A percentile compares a stretch with the other conserved stretches of the same genome.
phyloP scores from a whole-genome alignment of 2,329 filamentous ascomycete species.

The Pseudogymnoascus sp. region DNA sequence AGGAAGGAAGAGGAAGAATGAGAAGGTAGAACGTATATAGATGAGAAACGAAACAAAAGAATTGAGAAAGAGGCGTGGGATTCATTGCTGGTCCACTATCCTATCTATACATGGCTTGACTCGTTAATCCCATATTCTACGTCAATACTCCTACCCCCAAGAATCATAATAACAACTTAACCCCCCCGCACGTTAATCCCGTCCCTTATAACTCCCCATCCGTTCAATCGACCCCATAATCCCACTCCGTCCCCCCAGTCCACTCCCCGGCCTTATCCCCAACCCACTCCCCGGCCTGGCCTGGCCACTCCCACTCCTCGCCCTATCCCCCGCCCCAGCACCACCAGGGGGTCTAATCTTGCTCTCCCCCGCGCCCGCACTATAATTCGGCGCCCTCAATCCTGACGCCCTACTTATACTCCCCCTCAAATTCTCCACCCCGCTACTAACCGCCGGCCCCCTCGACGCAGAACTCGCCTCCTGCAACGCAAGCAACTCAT shows the following conservation, averaged over 20 bases:
- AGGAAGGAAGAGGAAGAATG: background rate
- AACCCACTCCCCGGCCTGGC: conserved; percentile 26
- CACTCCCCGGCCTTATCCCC: conserved; percentile 27
- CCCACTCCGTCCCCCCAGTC: conserved; percentile 48
- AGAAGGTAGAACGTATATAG: background rate
- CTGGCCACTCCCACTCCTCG: conserved; percentile 33
- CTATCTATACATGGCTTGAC: conserved; percentile 1
- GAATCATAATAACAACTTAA: background rate
- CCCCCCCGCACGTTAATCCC: conserved; percentile 8
- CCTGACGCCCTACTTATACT: conserved; percentile 50
- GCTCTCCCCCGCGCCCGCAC: conserved; percentile 34
- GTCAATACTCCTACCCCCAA: background rate
- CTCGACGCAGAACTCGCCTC: conserved; percentile 32
- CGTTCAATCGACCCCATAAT: conserved; percentile 82
- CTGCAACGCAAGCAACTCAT: conserved; percentile 73
- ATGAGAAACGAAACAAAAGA: background rate
- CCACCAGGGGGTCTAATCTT: conserved; percentile 33
- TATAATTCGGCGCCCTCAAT: conserved; percentile 47
- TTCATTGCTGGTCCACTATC: background rate
- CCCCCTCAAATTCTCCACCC: conserved; percentile 42
- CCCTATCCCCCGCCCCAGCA: conserved; percentile 22
- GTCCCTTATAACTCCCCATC: conserved; percentile 58
- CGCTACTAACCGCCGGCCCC: conserved; percentile 27
- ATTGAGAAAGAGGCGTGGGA: background rate
- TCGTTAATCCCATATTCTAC: background rate